These are phyloP conservation scores for Candida quercuum DNA, from an alignment of 805 yeast species.

Conservation along the genomic window DNA sequence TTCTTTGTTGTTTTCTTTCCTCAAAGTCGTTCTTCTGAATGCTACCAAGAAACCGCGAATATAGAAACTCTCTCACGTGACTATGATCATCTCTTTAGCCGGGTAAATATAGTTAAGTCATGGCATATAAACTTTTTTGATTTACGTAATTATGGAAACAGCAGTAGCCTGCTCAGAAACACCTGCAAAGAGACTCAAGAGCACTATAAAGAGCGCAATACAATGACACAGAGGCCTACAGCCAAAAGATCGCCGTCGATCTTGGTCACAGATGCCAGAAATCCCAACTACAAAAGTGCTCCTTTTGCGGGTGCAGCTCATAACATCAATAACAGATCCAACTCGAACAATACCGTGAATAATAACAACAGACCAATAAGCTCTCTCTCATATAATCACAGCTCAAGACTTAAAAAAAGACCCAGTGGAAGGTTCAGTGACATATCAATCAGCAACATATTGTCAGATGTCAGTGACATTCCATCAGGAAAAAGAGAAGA, in stretches of 20 bases:
- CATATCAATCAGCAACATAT: constrained; percentile 74
- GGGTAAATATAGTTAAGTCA: neutral
- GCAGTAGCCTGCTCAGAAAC: too few species aligned
- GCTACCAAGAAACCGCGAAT: too few species aligned
- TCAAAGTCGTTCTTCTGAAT: too few species aligned
- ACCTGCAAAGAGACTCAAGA: too few species aligned
- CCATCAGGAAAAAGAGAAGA: constrained; percentile 63
- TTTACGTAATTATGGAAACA: too few species aligned
- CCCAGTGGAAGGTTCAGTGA: constrained; percentile 52
- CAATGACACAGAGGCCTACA: constrained; percentile 40
- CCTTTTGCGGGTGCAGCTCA: constrained; percentile 70
- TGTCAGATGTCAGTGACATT: constrained; percentile 77
- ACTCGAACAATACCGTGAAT: too few species aligned
- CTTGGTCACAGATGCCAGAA: constrained; percentile 83
- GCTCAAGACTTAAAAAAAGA: constrained; percentile 11
- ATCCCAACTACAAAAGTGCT: constrained; percentile 50
- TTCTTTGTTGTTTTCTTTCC: too few species aligned
- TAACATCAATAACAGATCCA: constrained; percentile 5
- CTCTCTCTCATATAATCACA: constrained; percentile 1
- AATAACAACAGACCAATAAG: constrained; percentile 2
- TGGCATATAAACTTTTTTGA: neutral
- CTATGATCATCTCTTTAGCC: too few species aligned
- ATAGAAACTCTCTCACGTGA: too few species aligned
- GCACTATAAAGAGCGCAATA: too few species aligned
- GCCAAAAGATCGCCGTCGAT: constrained; percentile 91